Conservation (phyloP, 176 grass and related monocot species). For the Oryza officinalis region DNA sequence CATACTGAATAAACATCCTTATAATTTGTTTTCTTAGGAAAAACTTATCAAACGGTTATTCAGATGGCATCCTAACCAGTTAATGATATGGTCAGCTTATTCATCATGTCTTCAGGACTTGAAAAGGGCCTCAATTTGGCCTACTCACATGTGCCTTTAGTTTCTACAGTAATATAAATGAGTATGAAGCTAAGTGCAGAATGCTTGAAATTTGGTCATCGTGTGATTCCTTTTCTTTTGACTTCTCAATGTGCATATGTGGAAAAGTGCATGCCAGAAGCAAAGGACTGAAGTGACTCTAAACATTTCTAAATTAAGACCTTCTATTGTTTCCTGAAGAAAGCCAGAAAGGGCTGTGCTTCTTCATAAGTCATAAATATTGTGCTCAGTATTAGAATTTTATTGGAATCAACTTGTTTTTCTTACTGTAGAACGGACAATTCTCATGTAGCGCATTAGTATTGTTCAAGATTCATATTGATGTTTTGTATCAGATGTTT, state of each 20-base stretch:
- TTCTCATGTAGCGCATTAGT: neutral
- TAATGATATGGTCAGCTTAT: neutral
- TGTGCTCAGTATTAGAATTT: neutral
- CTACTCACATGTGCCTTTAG: constrained; percentile 23
- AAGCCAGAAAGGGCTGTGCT: neutral
- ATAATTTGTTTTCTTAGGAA: neutral
- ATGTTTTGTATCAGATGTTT: constrained; percentile 6
- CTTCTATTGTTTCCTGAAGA: neutral
- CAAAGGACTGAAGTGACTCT: neutral
- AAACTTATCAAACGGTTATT: constrained; percentile 2
- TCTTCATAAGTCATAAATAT: neutral
- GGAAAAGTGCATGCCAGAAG: constrained; percentile 27
- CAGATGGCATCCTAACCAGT: constrained; percentile 17
- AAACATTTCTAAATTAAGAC: neutral
- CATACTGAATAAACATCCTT: constrained; percentile 23
- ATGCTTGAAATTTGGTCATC: neutral
- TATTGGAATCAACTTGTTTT: constrained; percentile 9
- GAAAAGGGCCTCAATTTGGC: neutral
- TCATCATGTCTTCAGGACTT: neutral
- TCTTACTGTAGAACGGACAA: neutral
- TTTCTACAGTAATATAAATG: neutral
- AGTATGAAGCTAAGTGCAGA: neutral
- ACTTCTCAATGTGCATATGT: constrained; percentile 11
- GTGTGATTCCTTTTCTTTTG: constrained; percentile 22
- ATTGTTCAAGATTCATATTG: constrained; percentile 3